A percentile compares a stretch with the other conserved stretches of the same genome.
These are phyloP conservation scores for Ophidiomyces ophidiicola DNA, from an alignment of 2,329 filamentous ascomycete genomes.

Conservation along the genomic window DNA sequence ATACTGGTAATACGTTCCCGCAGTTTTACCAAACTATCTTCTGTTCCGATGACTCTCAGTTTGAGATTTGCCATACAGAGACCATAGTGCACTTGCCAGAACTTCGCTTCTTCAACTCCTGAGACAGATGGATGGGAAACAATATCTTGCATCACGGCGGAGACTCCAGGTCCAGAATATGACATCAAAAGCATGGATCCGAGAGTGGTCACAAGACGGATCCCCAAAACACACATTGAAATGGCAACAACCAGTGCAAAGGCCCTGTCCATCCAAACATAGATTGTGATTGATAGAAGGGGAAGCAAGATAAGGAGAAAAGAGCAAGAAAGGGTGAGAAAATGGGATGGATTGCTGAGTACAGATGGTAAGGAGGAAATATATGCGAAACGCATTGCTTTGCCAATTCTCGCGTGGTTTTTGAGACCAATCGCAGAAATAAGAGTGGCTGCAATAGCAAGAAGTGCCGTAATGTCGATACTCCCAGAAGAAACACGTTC, in stretches of 20 bases:
- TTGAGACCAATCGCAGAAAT: constrained; percentile 75
- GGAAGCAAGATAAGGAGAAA: constrained; percentile 67
- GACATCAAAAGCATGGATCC: constrained; percentile 95
- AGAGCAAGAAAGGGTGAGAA: constrained; percentile 82
- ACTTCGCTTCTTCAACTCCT: constrained; percentile 76
- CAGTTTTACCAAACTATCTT: constrained; percentile 58
- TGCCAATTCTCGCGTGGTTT: constrained; percentile 85
- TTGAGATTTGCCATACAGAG: constrained; percentile 92
- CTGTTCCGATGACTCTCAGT: constrained; percentile 58
- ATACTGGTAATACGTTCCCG: constrained; percentile 64
- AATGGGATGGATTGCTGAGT: constrained; percentile 90
- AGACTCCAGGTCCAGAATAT: constrained; percentile 52
- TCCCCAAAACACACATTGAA: constrained; percentile 78
- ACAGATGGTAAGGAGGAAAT: constrained; percentile 71
- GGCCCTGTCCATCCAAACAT: constrained; percentile 69
- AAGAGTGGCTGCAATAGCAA: constrained; percentile 70
- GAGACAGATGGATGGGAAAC: constrained; percentile 64
- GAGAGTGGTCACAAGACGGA: constrained; percentile 70
- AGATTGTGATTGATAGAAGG: constrained; percentile 66
- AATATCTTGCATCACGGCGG: constrained; percentile 71
- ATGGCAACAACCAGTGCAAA: constrained; percentile 71
- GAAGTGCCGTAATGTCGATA: constrained; percentile 67
- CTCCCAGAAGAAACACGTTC: constrained; percentile 59
- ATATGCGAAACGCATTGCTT: constrained; percentile 75
- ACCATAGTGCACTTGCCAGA: constrained; percentile 98